Evolutionary conservation across 352 stramenopile species (phyloP), one percentile per base, ranked within the genome.

Genomic region (Phytophthora citricola): DNA sequence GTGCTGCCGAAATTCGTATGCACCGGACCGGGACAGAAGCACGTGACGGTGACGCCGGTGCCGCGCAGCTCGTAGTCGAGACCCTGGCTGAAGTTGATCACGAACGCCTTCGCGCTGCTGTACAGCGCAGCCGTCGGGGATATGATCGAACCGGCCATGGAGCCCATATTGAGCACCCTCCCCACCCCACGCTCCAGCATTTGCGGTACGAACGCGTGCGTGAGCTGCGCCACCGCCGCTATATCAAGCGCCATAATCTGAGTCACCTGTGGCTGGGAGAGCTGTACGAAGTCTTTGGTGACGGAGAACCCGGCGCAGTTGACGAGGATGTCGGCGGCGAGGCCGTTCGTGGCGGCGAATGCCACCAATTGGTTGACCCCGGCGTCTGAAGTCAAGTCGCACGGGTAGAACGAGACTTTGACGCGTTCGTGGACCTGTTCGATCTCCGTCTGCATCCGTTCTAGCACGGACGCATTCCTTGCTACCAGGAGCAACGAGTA

Each of bases 151-250:
- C 65, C 70, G 1, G 81, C 73, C 20, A 94, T 77, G 12, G 84
- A 91, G 29, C 81, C 78, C 8, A 96, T 78, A 54, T 94, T 94
- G 26, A 96, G 66, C 45, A 96, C 75, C 44, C 85, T 76, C n/a
- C 87, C 89, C 6, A 76, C 47, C 14, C 83, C 72, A 34, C 89
- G 78, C 57, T 71, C 57, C n/a, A 79, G 64, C 87, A 96, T 95
- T 39, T 79, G 71, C 29, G 84, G 79, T 10, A 91, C 53, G 22
- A 96, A 73, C 15, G 68, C 65, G 47, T 83, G 75, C 9, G 78
- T 87, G 40, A 92, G 58, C n/a, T 79, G 67, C 20, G 77, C 66
- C 52, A 86, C 66, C 0, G 79, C 67, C 20, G 77, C 63, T 36
- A 93, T 64, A 61, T 95, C 88, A 15, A 91, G 62, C 12, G 78